Evolutionary conservation across 169 alveolate species (phyloP), one percentile per base, ranked within the genome.

Genomic region (Perkinsus chesapeaki): DNA sequence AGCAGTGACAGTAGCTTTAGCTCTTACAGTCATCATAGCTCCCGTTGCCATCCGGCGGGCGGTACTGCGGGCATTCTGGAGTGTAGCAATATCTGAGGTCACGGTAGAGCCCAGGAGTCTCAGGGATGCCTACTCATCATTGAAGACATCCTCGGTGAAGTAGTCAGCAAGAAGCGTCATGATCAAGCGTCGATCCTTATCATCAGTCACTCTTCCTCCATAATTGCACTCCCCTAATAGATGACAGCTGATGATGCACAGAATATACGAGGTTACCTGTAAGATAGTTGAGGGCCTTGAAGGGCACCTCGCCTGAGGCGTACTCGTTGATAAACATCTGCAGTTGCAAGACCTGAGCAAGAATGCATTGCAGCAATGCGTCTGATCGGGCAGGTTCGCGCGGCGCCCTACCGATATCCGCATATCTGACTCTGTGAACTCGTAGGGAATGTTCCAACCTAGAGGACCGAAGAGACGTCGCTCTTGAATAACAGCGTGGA

Each of bases 361-460:
- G 27, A 9, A 60, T 34, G 3, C 31, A 9, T 16, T 60, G 94
- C 91, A 96, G n/a, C n/a, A n/a, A n/a, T n/a, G n/a, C n/a, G n/a
- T n/a, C n/a, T n/a, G n/a, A n/a, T n/a, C n/a, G n/a, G n/a, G n/a
- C n/a, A n/a, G n/a, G n/a, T n/a, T n/a, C n/a, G n/a, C n/a, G n/a
- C n/a, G n/a, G n/a, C n/a, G n/a, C n/a, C 39, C 39, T 34, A 91
- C 93, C 39, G 97, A 93, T 20, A 97, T 97, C 48, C 97, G 94
- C 73, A 98, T 93, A 94, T 98, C 99, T 38, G 96, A 94, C 92
- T 98, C 98, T 91, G 97, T 97, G 94, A 98, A 98, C 94, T 98
- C 98, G 94, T 98, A 98, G 91, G 98, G 98, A 43, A 98, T 98
- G 95, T 98, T 98, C 99, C 99, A 98, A 19, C 99, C 99, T 20